Evolutionary conservation across 1,284 basidiomycete species (phyloP).

Genomic region (Rhodofomes roseus): DNA sequence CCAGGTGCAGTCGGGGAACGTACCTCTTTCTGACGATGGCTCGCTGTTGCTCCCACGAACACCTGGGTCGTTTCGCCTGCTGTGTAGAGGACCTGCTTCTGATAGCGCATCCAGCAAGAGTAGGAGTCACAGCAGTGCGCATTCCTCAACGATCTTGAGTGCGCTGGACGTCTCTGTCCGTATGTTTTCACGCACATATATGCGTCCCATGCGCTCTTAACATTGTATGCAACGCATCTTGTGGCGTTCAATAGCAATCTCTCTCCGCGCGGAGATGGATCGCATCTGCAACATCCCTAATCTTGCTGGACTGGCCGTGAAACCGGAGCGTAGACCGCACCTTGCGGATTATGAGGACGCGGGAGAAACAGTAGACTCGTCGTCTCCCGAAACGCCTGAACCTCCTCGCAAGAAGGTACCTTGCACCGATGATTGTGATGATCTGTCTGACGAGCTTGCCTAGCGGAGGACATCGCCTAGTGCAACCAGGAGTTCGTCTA

Average conservation of each 20-base stretch:
- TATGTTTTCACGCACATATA: conserved; percentile 13
- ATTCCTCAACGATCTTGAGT: conserved; percentile 17
- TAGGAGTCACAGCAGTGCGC: neutral
- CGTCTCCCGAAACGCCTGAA: neutral
- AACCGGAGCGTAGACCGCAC: neutral
- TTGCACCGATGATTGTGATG: neutral
- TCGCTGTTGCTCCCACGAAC: neutral
- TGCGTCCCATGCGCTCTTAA: neutral
- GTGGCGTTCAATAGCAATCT: conserved; percentile 27
- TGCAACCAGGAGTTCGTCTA: neutral
- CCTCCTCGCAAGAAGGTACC: conserved; percentile 1
- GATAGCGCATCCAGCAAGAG: neutral
- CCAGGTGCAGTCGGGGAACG: neutral
- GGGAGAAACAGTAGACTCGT: neutral
- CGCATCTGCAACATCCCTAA: conserved; percentile 41
- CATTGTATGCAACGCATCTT: neutral
- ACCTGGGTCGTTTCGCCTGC: neutral
- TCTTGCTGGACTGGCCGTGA: conserved; percentile 38
- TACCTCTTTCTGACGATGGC: neutral
- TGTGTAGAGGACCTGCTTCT: neutral
- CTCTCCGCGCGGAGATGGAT: conserved; percentile 37
- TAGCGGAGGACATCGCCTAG: conserved; percentile 1
- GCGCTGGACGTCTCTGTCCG: conserved; percentile 23
- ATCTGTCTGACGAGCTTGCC: neutral
- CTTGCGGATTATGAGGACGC: neutral